Evolutionary conservation across 2,329 filamentous ascomycete species (phyloP), one percentile per base, ranked within the genome.

Genomic region (Talaromyces sp.): DNA sequence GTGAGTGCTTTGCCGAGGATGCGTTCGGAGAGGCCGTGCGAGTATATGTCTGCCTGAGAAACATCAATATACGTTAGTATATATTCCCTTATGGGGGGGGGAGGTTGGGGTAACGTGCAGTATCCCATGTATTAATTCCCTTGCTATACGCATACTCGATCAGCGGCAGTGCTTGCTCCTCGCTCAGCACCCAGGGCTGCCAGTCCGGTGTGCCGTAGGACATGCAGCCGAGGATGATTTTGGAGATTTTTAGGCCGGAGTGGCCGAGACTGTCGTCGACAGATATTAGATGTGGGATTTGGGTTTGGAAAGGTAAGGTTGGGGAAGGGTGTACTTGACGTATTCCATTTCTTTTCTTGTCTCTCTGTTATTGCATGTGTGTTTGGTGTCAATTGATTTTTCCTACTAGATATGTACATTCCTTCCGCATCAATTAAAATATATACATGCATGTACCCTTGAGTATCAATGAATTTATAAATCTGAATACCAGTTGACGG

Each of bases 1-100:
- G 84, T 84, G 61, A 91, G 75, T 2, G 88, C 87, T 71, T 87
- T 88, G 62, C 81, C 88, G 63, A 91, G 82, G 67, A 91, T 84
- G 61, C 80, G 75, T 73, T 91, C 88, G 13, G 83, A 87, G 3
- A 71, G 74, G 19, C 88, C 88, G 70, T 90, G 85, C 17, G 73
- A 77, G 66, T 78, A 78, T 47, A 75, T 65, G 60, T 78, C 75
- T 8, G 76, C 76, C 72, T 74, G 44, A 17, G 25, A 49, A n/a
- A 1, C 6, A 39, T 39, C 7, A 39, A 10, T 8, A 25, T n/a
- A 13, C 9, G 7, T 25, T 7, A 10, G 7, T 2, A 25, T 4
- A 49, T 15, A 8, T 11, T 1, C 22, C 1, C 7, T 49, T 22
- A 4, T 2, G 2, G 22, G 22, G n/a, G 8, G n/a, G 11, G 3